Evolutionary conservation across 371 early-diverging fungal species (phyloP).

Genomic region (Coemansia linderi): DNA sequence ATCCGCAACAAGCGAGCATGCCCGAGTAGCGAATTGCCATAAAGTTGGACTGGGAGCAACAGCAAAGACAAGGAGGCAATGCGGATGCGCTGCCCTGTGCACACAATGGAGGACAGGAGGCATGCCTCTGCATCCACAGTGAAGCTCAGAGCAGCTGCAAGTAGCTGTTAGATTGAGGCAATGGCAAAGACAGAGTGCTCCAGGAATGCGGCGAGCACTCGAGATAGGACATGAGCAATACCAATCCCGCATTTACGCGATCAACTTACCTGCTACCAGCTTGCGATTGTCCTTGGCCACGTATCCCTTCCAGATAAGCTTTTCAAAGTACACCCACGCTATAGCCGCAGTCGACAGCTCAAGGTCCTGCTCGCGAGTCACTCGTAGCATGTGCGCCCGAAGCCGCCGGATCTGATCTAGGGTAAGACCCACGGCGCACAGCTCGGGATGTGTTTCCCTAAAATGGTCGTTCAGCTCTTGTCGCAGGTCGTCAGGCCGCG

Average conservation of each 20-base stretch:
- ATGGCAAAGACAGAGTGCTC: background rate
- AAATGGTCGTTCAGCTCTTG: slow-evolving; percentile 68
- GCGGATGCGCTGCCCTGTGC: background rate
- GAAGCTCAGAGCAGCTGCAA: background rate
- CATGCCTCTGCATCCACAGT: background rate
- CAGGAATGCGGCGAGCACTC: background rate
- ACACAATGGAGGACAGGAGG: background rate
- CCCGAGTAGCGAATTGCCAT: background rate
- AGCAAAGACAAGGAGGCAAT: background rate
- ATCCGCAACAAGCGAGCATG: background rate
- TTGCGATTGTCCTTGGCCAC: slow-evolving; percentile 71
- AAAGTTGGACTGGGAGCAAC: background rate
- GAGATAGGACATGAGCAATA: background rate
- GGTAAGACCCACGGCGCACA: slow-evolving; percentile 58
- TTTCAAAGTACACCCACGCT: slow-evolving; percentile 91
- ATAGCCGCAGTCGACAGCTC: slow-evolving; percentile 90
- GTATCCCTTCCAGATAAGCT: slow-evolving; percentile 63
- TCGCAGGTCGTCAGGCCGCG: slow-evolving; percentile 60
- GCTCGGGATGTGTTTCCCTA: slow-evolving; percentile 60
- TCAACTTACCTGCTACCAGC: slow-evolving; percentile 72
- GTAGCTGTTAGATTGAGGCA: background rate
- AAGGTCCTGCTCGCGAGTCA: slow-evolving; percentile 62
- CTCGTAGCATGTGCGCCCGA: slow-evolving; percentile 58
- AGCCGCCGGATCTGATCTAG: slow-evolving; percentile 65
- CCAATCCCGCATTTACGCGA: background rate